Conservation (phyloP, 1,139 yeast species). For the Yamadazyma atlantica region DNA sequence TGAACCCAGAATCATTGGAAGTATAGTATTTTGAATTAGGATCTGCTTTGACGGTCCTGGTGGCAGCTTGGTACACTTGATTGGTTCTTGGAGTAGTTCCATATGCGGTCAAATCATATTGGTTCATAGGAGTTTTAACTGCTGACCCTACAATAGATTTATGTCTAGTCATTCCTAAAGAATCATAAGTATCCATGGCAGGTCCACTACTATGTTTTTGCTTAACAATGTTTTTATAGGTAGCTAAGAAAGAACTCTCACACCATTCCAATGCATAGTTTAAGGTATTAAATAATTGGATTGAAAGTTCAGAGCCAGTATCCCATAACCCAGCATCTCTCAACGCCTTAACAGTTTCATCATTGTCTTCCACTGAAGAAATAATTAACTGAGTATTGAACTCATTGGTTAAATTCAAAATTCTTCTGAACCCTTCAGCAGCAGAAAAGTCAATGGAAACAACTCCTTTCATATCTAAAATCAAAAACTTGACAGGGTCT, state of each 20-base stretch:
- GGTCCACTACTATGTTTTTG: slow-evolving; percentile 17
- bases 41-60: slow-evolving; percentile 46
- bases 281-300: slow-evolving; percentile 68
- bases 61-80: slow-evolving; percentile 63
- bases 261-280: slow-evolving; percentile 96
- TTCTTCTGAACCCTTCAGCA: slow-evolving; percentile 91
- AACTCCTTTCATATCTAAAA: slow-evolving; percentile 83
- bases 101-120: slow-evolving; percentile 9
- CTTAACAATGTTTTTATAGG: slow-evolving; percentile 47
- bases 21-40: slow-evolving; percentile 34
- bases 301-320: slow-evolving; percentile 35
- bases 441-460: slow-evolving; percentile 88
- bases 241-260: slow-evolving; percentile 81
- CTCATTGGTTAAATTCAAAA: slow-evolving; percentile 72
- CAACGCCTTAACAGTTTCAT: slow-evolving; percentile 60
- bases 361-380: slow-evolving; percentile 69
- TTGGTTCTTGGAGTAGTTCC: slow-evolving; percentile 59
- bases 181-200: slow-evolving; percentile 12
- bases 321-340: slow-evolving; percentile 75
- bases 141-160: slow-evolving; percentile 15
- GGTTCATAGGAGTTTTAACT: slow-evolving; percentile 12
- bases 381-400: slow-evolving; percentile 71
- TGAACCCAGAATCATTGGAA: slow-evolving; percentile 29
- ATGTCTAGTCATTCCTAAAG: slow-evolving; percentile 16
- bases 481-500: slow-evolving; percentile 71